Percentiles rank a stretch among this genome's conserved stretches.
Evolutionary conservation across 2,329 filamentous ascomycete species (phyloP).

Genomic region (Grosmannia clavigera): DNA sequence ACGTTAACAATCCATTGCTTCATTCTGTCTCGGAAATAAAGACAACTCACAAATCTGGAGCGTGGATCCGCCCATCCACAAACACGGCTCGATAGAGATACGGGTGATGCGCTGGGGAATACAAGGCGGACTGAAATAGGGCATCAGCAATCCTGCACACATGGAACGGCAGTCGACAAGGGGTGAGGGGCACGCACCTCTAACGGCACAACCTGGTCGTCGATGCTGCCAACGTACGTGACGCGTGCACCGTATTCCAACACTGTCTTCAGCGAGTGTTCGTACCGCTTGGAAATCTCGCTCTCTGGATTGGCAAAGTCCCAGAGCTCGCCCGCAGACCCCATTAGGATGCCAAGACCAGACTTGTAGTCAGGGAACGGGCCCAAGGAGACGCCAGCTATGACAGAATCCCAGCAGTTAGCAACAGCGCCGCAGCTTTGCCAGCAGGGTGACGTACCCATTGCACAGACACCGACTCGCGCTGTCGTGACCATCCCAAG

Average conservation of each 20-base stretch:
- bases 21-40: too few relatives aligned
- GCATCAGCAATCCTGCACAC: not conserved
- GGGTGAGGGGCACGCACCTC: slow-evolving; percentile 42
- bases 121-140: slow-evolving; percentile 57
- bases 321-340: slow-evolving; percentile 86
- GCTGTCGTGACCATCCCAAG: slow-evolving; percentile 69
- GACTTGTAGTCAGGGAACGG: slow-evolving; percentile 90
- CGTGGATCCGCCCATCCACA: slow-evolving; percentile 82
- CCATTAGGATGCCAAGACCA: slow-evolving; percentile 72
- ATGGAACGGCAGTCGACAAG: too few relatives aligned
- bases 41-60: slow-evolving; percentile 63
- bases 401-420: not conserved
- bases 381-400: slow-evolving; percentile 79
- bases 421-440: slow-evolving; percentile 8
- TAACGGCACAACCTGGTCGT: slow-evolving; percentile 89
- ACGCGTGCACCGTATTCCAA: slow-evolving; percentile 71
- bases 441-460: slow-evolving; percentile 30
- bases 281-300: slow-evolving; percentile 70
- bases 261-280: slow-evolving; percentile 59
- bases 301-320: slow-evolving; percentile 80
- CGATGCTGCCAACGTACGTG: slow-evolving; percentile 85
- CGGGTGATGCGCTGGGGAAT: slow-evolving; percentile 74
- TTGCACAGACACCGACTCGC: slow-evolving; percentile 74
- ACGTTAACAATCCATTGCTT: not conserved
- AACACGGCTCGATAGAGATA: slow-evolving; percentile 95